Conservation (phyloP, 176 grass and related monocot genomes). For the Oryza officinalis region DNA sequence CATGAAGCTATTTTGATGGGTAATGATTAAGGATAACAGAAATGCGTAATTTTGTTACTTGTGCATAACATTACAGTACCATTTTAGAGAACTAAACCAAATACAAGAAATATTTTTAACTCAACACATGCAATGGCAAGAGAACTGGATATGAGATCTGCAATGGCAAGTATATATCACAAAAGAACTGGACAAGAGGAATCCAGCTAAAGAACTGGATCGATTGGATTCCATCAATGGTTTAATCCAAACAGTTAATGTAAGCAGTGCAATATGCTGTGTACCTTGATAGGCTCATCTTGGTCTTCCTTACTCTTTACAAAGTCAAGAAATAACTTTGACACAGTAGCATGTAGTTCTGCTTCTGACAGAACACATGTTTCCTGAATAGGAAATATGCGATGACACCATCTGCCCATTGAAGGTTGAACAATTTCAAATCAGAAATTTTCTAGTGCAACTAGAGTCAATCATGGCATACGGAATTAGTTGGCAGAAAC, state of each 20-base stretch:
- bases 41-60: not conserved
- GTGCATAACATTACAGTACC: not conserved
- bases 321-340: conserved; percentile 73
- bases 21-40: not conserved
- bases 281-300: conserved; percentile 66
- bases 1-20: not conserved
- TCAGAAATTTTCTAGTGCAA: conserved; percentile 12
- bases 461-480: not conserved
- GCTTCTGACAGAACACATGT: conserved; percentile 77
- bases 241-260: not conserved
- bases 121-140: not conserved
- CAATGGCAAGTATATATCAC: conserved; percentile 4
- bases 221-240: not conserved
- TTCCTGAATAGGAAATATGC: conserved; percentile 93
- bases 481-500: not conserved
- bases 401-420: conserved; percentile 90
- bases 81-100: conserved; percentile 6
- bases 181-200: not conserved
- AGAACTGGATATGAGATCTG: not conserved
- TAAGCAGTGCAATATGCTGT: conserved; percentile 9
- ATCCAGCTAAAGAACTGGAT: not conserved
- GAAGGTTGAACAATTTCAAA: conserved; percentile 13
- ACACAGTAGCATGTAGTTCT: conserved; percentile 67
- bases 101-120: not conserved
- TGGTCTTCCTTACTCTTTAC: conserved; percentile 44